Evolutionary conservation across 1,284 basidiomycete genomes (phyloP), one percentile per base, ranked within the genome.

Genomic region (Cryptococcus sp.): DNA sequence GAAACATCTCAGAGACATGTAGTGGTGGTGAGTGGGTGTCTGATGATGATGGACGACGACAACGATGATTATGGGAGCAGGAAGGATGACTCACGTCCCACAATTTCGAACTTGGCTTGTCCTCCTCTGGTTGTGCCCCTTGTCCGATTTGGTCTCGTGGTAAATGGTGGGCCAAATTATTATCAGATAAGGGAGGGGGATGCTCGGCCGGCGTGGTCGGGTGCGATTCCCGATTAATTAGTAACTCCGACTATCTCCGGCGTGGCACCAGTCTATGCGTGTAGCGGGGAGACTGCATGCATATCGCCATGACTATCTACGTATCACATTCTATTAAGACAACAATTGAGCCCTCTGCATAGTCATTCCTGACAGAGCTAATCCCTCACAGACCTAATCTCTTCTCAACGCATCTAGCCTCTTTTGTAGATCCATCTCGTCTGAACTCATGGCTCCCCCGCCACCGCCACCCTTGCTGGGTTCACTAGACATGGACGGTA

Each of bases 361-460:
- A n/a, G n/a, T n/a, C n/a, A n/a, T n/a, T n/a, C n/a, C n/a, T n/a
- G n/a, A n/a, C n/a, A n/a, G n/a, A n/a, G n/a, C 32, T 9, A 34
- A 9, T 34, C 32, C 10, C 9, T 9, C 32, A 34, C 32, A 34
- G 11, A 13, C 11, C 32, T 61, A 76, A 51, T 73, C 72, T 43
- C 70, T 54, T 50, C 89, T 80, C 56, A 93, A 75, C 46, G 88
- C 86, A 75, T 93, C 89, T 60, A 94, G 72, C 55, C 91, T 80
- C 18, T 88, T 87, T 75, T 94, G 91, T 50, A 94, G 78, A 43
- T 86, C 87, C 72, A 94, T 91, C 74, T 94, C 88, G 60, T 91
- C 91, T 4, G 84, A 80, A 59, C 78, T 70, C 42, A 77, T 79
- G 43, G 76, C 79, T 3, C 78, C 78, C 18, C 78, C 75, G 1